Evolutionary conservation across 495 filamentous ascomycete species (phyloP), one percentile per base, ranked within the genome.

Genomic region (Trichoderma virens): DNA sequence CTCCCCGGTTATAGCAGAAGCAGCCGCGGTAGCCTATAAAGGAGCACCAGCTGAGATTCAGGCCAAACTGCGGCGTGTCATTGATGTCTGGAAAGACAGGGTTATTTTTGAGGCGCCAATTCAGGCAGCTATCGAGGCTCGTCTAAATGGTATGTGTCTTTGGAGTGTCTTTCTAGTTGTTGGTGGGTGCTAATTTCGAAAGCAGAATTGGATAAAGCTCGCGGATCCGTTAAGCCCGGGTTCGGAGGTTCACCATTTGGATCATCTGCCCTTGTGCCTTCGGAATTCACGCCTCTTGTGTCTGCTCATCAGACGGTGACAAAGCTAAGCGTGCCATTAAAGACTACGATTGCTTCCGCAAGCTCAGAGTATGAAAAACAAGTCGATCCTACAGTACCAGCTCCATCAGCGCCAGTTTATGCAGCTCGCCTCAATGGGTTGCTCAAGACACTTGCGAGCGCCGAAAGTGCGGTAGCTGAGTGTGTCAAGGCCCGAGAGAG

Each of bases 61-160:
- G 70, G 82, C 87, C 66, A 97, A 96, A 74, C 79, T 99, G 11
- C 82, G 87, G 59, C 85, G 94, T 27, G 93, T 97, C 13, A 84
- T 98, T 6, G 92, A 98, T 70, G 94, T 98, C 2, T 98, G 94
- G 95, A 86, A 88, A 71, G 85, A 91, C 65, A 83, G 94, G 18
- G 76, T 77, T 60, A 90, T 99, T n/a, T 99, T 99, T 68, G 90
- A 93, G 62, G 67, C 69, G 2, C 83, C 86, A 1, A 88, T 94
- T 60, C 85, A 94, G 70, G 86, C 89, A 45, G 85, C 85, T 23
- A 85, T 97, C 38, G 93, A 97, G 64, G 77, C 83, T 43, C 82
- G 87, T 31, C 78, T 98, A 25, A 88, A 91, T 64, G 93, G 90
- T 93, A 82, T 63, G 72, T 54, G 11, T 34, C 14, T 59, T 63